Evolutionary conservation across 345 rosid genomes (phyloP).

Genomic region (Populus alba): DNA sequence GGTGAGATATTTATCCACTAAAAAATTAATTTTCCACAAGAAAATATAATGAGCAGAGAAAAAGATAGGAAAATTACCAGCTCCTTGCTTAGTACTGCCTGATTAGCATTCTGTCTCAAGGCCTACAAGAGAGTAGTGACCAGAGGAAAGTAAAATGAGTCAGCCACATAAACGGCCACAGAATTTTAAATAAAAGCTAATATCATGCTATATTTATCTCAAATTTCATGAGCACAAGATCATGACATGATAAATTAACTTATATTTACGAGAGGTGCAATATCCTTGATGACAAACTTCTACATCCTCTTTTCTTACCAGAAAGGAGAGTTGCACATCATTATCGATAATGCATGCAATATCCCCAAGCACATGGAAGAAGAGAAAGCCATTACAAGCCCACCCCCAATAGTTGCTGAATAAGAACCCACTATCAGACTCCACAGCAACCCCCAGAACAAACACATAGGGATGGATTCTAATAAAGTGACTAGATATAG

Average conservation of each 20-base stretch:
- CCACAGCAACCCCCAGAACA: too few relatives aligned
- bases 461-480: too few relatives aligned
- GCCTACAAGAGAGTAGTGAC: slow-evolving; percentile 36
- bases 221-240: not conserved
- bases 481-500: too few relatives aligned
- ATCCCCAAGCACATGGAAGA: too few relatives aligned
- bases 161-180: not conserved
- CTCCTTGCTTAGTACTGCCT: slow-evolving; percentile 77
- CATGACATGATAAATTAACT: not conserved
- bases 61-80: slow-evolving; percentile 43
- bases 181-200: too few relatives aligned
- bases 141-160: slow-evolving; percentile 7
- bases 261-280: not conserved
- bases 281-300: not conserved
- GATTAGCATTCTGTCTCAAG: slow-evolving; percentile 51
- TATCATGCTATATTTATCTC: too few relatives aligned
- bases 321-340: too few relatives aligned
- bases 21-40: not conserved
- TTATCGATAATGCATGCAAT: not conserved
- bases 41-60: not conserved
- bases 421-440: too few relatives aligned
- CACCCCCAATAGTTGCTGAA: too few relatives aligned
- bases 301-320: not conserved
- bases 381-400: too few relatives aligned
- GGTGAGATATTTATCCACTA: too few relatives aligned